Percentiles rank a stretch among this genome's conserved stretches.
phyloP scores from a whole-genome alignment of 768 basidiomycete species.

The Nidularia pulvinata region DNA sequence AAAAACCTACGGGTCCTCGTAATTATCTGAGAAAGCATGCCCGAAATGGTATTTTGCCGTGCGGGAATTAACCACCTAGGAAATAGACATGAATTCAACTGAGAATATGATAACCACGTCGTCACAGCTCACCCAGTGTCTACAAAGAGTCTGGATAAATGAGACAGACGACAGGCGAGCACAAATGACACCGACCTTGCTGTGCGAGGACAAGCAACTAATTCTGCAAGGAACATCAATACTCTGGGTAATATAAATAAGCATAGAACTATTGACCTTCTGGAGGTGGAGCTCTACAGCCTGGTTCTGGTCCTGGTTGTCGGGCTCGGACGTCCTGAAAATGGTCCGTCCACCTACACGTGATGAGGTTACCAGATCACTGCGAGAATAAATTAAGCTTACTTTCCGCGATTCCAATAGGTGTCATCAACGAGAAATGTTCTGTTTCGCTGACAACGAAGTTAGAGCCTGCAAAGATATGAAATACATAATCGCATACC shows the following conservation, averaged over 20 bases:
- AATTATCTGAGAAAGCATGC: constrained; percentile 51
- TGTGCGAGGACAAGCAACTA: constrained; percentile 71
- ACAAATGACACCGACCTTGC: constrained; percentile 46
- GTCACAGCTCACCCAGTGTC: constrained; percentile 57
- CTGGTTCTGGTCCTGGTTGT: constrained; percentile 66
- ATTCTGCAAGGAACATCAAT: constrained; percentile 34
- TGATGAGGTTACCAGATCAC: not conserved
- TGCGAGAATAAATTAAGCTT: constrained; percentile 13
- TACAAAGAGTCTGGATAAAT: constrained; percentile 17
- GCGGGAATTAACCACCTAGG: constrained; percentile 58
- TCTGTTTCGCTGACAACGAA: constrained; percentile 44
- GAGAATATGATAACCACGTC: not conserved
- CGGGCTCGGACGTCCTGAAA: constrained; percentile 51
- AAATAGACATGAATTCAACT: not conserved
- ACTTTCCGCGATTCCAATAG: constrained; percentile 77
- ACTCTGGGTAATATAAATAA: not conserved
- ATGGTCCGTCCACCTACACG: constrained; percentile 64
- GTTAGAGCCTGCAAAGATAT: constrained; percentile 1
- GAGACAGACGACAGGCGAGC: not conserved
- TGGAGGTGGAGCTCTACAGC: constrained; percentile 60
- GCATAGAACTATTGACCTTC: constrained; percentile 27
- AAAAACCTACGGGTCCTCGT: constrained; percentile 59
- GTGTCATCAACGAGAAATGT: constrained; percentile 73
- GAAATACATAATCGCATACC: constrained; percentile 28
- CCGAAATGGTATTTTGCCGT: constrained; percentile 69